phyloP scores from a whole-genome alignment of 2,329 filamentous ascomycete species.

The Pseudogymnoascus sp. region DNA sequence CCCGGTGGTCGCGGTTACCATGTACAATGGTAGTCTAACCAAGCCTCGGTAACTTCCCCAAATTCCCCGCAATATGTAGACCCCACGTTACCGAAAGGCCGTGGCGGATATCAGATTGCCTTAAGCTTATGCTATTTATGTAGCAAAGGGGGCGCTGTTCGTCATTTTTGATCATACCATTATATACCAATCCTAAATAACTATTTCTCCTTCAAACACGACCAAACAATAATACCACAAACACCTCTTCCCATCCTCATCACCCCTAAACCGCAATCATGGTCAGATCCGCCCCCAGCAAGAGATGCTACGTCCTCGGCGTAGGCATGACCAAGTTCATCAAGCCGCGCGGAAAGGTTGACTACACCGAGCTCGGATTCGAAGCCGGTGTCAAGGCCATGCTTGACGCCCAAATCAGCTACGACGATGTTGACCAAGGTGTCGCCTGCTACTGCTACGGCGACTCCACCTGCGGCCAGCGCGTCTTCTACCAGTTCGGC shows the following conservation, averaged over 20 bases:
- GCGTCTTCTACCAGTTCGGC: constrained; percentile 98
- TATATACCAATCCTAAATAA: background rate
- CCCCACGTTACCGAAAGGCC: constrained; percentile 2
- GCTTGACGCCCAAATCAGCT: constrained; percentile 79
- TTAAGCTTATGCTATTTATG: background rate
- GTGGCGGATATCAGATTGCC: background rate
- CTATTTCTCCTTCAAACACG: background rate
- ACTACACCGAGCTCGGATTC: constrained; percentile 90
- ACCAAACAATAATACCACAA: background rate
- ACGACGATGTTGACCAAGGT: constrained; percentile 91
- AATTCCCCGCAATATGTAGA: background rate
- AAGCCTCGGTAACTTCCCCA: constrained; percentile 1
- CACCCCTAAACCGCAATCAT: background rate
- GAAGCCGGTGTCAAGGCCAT: constrained; percentile 86
- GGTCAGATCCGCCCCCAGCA: background rate
- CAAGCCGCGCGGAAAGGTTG: constrained; percentile 87
- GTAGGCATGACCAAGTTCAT: constrained; percentile 99
- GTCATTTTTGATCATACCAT: background rate
- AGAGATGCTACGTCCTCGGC: constrained; percentile 71
- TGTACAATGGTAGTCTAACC: background rate
- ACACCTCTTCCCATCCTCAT: background rate
- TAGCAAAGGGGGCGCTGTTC: background rate
- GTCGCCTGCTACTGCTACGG: constrained; percentile 98
- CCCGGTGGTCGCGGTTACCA: background rate
- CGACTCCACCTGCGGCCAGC: constrained; percentile 88